These are phyloP conservation scores for Annulohypoxylon truncatum DNA, from an alignment of 2,329 filamentous ascomycete genomes.

Conservation along the genomic window DNA sequence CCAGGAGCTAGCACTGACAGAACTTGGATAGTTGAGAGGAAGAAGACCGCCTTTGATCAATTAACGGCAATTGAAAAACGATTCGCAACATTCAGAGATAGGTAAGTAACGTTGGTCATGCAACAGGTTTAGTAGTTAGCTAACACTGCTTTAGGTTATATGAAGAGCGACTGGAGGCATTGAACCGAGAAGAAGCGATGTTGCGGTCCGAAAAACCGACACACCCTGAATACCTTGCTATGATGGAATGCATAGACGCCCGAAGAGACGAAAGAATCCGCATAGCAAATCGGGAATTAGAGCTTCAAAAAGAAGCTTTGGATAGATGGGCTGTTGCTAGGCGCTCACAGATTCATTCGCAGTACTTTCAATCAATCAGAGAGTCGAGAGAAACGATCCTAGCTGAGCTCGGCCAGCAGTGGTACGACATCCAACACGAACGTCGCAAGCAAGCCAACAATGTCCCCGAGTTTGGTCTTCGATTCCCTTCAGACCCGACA, in stretches of 20 bases:
- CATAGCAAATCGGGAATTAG: constrained; percentile 78
- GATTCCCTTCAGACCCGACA: constrained; percentile 80
- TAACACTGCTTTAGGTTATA: constrained; percentile 71
- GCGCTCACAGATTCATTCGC: constrained; percentile 85
- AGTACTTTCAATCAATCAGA: constrained; percentile 88
- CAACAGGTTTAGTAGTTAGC: constrained; percentile 40
- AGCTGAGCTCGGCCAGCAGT: constrained; percentile 85
- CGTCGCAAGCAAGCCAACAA: constrained; percentile 82
- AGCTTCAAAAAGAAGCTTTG: constrained; percentile 79
- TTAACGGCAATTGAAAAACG: constrained; percentile 86
- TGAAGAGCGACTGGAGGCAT: constrained; percentile 84
- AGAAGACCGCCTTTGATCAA: constrained; percentile 82
- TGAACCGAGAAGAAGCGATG: constrained; percentile 77
- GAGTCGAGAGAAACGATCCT: constrained; percentile 84
- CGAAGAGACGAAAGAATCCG: constrained; percentile 83
- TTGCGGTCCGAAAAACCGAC: constrained; percentile 70
- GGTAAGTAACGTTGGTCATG: constrained; percentile 58
- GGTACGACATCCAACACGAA: constrained; percentile 93
- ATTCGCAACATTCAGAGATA: constrained; percentile 86
- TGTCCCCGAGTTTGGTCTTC: constrained; percentile 82
- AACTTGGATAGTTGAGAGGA: constrained; percentile 73
- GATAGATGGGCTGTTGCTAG: constrained; percentile 82
- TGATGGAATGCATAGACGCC: constrained; percentile 87
- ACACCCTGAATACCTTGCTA: constrained; percentile 92
- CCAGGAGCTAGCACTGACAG: constrained; percentile 44